phyloP scores from a whole-genome alignment of 208 protist genomes.

The Trypanosomatidae sp. region DNA sequence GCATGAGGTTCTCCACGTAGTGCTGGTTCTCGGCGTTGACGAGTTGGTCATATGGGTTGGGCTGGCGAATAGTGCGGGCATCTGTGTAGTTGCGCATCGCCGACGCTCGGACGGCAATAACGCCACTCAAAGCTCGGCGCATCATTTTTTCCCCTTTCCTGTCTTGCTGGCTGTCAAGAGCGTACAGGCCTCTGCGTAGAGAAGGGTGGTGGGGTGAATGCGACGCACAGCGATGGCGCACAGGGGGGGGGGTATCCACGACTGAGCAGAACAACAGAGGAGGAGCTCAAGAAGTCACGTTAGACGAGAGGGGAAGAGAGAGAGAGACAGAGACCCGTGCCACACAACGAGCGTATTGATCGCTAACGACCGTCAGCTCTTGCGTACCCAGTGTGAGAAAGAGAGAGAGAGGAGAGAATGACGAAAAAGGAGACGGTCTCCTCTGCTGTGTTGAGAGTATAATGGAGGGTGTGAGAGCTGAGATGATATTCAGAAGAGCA shows the following conservation, averaged over 20 bases:
- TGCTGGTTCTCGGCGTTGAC: constrained; percentile 64
- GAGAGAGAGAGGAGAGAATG: not conserved
- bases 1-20: constrained; percentile 81
- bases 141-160: constrained; percentile 41
- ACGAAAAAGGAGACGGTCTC: not conserved
- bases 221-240: not conserved
- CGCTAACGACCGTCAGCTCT: not conserved
- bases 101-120: constrained; percentile 15
- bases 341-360: not conserved
- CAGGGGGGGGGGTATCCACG: not conserved
- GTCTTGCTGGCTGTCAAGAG: not conserved
- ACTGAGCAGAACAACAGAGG: not conserved
- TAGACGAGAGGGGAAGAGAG: constrained; percentile 2
- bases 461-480: not conserved
- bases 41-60: constrained; percentile 76
- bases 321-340: not conserved
- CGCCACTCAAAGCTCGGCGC: constrained; percentile 49
- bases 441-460: not conserved
- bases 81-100: constrained; percentile 64
- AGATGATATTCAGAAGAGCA: not conserved
- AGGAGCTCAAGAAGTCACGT: constrained; percentile 6
- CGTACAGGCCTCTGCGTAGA: not conserved
- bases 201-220: not conserved
- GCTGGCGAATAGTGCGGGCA: constrained; percentile 76
- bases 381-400: not conserved